Evolutionary conservation across 2,329 filamentous ascomycete species (phyloP), one percentile per base, ranked within the genome.

Genomic region (Ceratocystis alfenasii): DNA sequence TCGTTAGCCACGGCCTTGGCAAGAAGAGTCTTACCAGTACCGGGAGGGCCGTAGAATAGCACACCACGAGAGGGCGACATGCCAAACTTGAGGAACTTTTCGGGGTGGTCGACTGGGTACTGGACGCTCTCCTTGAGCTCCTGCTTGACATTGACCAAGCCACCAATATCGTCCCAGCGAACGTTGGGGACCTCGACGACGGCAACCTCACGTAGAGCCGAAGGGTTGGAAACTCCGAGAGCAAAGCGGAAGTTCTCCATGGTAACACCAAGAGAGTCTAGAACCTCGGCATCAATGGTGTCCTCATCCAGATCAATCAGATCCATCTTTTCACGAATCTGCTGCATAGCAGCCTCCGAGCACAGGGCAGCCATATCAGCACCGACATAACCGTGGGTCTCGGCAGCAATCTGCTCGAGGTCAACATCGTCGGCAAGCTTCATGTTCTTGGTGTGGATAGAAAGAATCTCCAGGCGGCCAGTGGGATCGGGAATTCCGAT

Each of bases 371-470:
- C 94, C 76, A 99, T 82, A 87, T 99, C 94, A 41, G 94, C 97
- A 81, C 94, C 94, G 70, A 99, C 94, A 73, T 97, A 99, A 80
- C 94, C 94, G 81, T 99, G 94, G 60, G 94, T 99, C 81, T 99
- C 94, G 36, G 94, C 86, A 65, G 94, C 94, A 73, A 99, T 96
- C 73, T 91, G 87, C 81, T 96, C 93, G 57, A 99, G 85, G 73
- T 99, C 94, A 69, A 99, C 94, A 72, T 97, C 94, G 67, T 97
- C 94, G 68, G 79, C 91, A 69, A 99, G 85, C 83, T 99, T 99
- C 94, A 99, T 99, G 85, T 99, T 99, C 88, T 99, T 99, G 78
- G 94, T 99, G 84, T 99, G 94, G 71, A 99, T 99, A 78, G 95
- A 90, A 68, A 99, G 87, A 74, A 99, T 97, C 83, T 99, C 94